Base-by-base conservation (phyloP, 306 rosid species). In the Gastrolobium villosum region DNA sequence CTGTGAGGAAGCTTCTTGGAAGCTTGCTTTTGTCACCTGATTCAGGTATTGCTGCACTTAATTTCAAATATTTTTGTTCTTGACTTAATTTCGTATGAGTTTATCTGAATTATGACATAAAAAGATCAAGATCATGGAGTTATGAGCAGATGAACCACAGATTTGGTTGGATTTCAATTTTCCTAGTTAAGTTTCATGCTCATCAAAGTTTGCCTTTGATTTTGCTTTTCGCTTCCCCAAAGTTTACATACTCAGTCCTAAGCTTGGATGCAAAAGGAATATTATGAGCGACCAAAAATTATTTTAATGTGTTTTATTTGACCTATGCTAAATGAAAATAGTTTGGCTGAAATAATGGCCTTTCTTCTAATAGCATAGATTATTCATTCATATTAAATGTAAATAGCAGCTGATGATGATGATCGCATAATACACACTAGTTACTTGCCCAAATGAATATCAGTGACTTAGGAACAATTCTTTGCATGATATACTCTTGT, bases 1-100 rank as follows among this genome's bases (percentile, higher is more conserved):
- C 93, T 41, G 83, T 82, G 74, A 90, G 84, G 88, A 92, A 92
- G 89, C 87, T 88, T 81, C 97, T 95, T 76, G 98, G 97, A 69
- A 80, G 92, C 89, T 83, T 95, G 82, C 79, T 95, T 83, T 83
- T 82, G 82, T 85, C 90, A 9, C 91, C 96, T 56, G 89, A 85
- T 74, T 76, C 90, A 74, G 99, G 99, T 90, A 37, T 70, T 67
- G 37, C 53, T 37, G 61, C 61, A 39, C 64, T 80, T 41, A 8
- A 65, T 26, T 53, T 76, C 74, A 61, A 40, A 68, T 32, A 20
- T 57, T 79, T 66, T 45, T 74, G 48, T 70, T 50, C 35, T 57
- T 8, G 72, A 50, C 55, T 75, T 35, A 7, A 20, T 66, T 54
- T 37, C 45, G 62, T 53, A 40, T 7, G n/a, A 11, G 54, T 32